Conservation (phyloP, 2,329 filamentous ascomycete species). For the Colletotrichum lini region DNA sequence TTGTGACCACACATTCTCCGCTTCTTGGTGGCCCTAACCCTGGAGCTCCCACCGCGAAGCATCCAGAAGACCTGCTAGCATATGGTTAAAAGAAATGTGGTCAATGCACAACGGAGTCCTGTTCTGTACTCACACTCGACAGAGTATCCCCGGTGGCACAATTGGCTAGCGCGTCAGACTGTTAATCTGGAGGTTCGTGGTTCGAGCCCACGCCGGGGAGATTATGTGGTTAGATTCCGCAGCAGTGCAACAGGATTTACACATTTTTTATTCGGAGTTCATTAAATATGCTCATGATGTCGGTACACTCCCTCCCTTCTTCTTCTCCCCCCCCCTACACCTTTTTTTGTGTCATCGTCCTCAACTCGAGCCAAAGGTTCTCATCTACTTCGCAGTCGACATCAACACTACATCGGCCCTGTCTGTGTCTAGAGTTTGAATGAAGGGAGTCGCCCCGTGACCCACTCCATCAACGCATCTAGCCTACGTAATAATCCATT, state of each 20-base stretch:
- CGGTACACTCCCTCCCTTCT: too few relatives aligned
- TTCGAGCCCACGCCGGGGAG: conserved; percentile 43
- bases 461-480: not conserved
- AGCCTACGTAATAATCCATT: too few relatives aligned
- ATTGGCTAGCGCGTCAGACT: conserved; percentile 43
- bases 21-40: conserved; percentile 20
- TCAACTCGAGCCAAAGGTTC: too few relatives aligned
- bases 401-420: not conserved
- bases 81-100: not conserved
- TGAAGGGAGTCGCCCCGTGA: not conserved
- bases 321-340: too few relatives aligned
- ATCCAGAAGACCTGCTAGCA: too few relatives aligned
- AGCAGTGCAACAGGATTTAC: fast-evolving
- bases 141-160: conserved; percentile 41
- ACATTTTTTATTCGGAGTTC: not conserved
- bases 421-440: not conserved
- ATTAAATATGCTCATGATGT: too few relatives aligned
- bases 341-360: too few relatives aligned
- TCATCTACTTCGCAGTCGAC: not conserved
- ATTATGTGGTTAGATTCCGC: conserved; percentile 26
- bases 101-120: not conserved
- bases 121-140: not conserved
- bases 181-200: conserved; percentile 43
- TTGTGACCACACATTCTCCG: conserved; percentile 13
- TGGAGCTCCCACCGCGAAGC: conserved; percentile 5